phyloP scores from a whole-genome alignment of 1,139 yeast genomes.

The Taphrina pruni region DNA sequence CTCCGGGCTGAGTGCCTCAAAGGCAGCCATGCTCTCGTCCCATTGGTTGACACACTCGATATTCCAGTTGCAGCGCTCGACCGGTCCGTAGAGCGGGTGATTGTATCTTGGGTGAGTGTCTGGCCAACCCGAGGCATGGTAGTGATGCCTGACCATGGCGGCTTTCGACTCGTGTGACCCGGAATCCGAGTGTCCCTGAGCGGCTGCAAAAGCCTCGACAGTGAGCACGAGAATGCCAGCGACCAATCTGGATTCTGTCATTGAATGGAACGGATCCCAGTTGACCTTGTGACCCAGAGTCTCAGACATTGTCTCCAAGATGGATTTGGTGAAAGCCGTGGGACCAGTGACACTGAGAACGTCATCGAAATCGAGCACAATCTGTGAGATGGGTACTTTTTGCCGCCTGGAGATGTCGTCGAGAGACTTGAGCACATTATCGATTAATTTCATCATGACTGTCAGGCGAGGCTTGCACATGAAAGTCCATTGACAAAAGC shows the following conservation, averaged over 20 bases:
- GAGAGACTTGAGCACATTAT: constrained; percentile 33
- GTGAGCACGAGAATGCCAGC: constrained; percentile 38
- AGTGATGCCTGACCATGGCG: constrained; percentile 38
- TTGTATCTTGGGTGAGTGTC: constrained; percentile 37
- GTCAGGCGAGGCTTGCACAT: constrained; percentile 40
- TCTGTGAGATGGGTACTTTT: constrained; percentile 32
- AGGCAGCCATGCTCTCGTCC: constrained; percentile 30
- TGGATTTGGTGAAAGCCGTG: constrained; percentile 31
- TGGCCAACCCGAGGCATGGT: constrained; percentile 39
- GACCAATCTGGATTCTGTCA: constrained; percentile 37
- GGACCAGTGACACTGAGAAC: constrained; percentile 39
- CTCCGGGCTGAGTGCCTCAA: constrained; percentile 35
- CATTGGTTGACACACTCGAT: constrained; percentile 33
- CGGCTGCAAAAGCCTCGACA: constrained; percentile 39
- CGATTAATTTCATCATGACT: constrained; percentile 35
- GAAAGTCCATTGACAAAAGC: constrained; percentile 39
- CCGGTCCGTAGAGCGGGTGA: constrained; percentile 36
- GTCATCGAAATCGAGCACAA: constrained; percentile 35
- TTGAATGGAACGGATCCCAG: constrained; percentile 39
- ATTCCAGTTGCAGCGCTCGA: constrained; percentile 40
- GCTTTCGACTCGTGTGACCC: constrained; percentile 38
- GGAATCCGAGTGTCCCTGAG: constrained; percentile 40
- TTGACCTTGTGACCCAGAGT: constrained; percentile 24
- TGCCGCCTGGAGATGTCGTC: constrained; percentile 29
- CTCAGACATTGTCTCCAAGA: constrained; percentile 37